Evolutionary conservation across 371 early-diverging fungal species (phyloP).

Genomic region (Mortierella sp.): DNA sequence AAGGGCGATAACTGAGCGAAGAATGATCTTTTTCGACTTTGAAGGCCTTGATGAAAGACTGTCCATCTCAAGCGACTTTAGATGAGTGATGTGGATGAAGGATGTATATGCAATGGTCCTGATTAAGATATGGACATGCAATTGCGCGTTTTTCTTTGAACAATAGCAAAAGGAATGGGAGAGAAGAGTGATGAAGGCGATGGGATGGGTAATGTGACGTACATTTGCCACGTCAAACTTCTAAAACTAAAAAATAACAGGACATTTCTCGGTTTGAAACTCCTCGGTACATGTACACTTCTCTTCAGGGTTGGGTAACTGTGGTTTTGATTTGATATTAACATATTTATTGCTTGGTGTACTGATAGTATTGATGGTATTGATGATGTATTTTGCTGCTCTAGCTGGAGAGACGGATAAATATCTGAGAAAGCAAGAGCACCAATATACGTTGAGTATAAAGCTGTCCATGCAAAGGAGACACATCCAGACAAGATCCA

Average conservation of each 20-base stretch:
- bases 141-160: too few species aligned
- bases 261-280: too few species aligned
- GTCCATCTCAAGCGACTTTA: background rate
- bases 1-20: constrained; percentile 47
- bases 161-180: too few species aligned
- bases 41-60: background rate
- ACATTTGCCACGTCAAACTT: background rate
- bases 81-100: constrained; percentile 3
- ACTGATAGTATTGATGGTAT: background rate
- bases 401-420: constrained; percentile 3
- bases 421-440: constrained; percentile 32
- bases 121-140: too few species aligned
- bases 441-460: constrained; percentile 53
- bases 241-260: too few species aligned
- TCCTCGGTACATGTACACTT: too few species aligned
- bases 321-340: background rate
- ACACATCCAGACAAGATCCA: constrained; percentile 52
- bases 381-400: constrained; percentile 14
- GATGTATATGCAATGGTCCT: background rate
- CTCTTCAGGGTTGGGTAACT: too few species aligned
- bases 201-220: background rate
- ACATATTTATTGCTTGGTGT: constrained; percentile 22
- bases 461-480: constrained; percentile 24
- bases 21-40: constrained; percentile 21
- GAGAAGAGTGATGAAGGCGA: too few species aligned